Conservation (phyloP, 176 grass and related monocot species). For the Oryza brachyantha region DNA sequence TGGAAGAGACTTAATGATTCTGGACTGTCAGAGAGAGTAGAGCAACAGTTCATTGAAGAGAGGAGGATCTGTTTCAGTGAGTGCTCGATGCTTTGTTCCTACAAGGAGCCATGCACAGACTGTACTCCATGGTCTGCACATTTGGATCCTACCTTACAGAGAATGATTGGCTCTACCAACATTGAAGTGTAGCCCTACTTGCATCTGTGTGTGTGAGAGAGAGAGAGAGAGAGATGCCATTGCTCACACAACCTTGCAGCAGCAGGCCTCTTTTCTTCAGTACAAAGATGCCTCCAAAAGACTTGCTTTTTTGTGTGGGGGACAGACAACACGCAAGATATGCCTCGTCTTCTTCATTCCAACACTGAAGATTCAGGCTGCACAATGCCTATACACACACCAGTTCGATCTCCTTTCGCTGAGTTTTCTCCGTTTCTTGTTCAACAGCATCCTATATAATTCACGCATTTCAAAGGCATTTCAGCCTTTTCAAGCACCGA, state of each 20-base stretch:
- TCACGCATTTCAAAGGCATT: neutral
- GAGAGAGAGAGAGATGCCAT: neutral
- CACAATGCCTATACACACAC: neutral
- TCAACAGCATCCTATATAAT: neutral
- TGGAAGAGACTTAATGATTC: neutral
- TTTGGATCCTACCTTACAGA: constrained; percentile 23
- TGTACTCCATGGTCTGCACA: constrained; percentile 15
- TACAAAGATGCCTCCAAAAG: constrained; percentile 23
- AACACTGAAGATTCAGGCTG: neutral
- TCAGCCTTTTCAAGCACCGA: neutral
- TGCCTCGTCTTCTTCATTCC: constrained; percentile 4
- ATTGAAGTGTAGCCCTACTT: neutral
- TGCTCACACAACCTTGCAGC: neutral
- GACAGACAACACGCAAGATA: neutral
- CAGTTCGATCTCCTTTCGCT: neutral
- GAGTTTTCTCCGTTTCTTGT: no score
- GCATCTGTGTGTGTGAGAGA: neutral
- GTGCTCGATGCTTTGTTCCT: constrained; percentile 27
- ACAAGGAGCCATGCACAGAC: constrained; percentile 21
- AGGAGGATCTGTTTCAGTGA: constrained; percentile 20
- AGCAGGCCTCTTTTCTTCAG: neutral
- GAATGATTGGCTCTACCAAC: constrained; percentile 22
- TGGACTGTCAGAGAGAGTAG: neutral
- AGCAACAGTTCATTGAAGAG: constrained; percentile 24
- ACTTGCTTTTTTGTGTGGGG: neutral